These are phyloP conservation scores for Galerina sulciceps DNA, from an alignment of 768 basidiomycete genomes.

Conservation along the genomic window DNA sequence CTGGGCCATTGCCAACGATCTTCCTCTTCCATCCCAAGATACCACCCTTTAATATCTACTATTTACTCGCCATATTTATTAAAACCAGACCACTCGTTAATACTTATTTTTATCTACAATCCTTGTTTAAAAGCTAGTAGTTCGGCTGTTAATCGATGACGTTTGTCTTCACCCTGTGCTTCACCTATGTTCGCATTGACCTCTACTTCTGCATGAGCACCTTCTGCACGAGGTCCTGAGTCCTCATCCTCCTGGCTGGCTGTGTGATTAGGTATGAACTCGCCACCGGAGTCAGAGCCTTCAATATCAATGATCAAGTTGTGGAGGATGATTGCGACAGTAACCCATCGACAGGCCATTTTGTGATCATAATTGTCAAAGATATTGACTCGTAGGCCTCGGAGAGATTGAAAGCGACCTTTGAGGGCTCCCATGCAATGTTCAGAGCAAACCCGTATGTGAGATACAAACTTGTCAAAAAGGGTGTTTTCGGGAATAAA, in stretches of 20 bases:
- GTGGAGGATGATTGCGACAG: slow-evolving; percentile 36
- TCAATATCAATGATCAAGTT: slow-evolving; percentile 38
- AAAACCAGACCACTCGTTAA: neutral
- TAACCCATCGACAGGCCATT: slow-evolving; percentile 32
- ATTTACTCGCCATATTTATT: neutral
- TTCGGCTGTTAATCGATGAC: neutral
- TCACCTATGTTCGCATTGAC: neutral
- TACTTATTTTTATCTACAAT: neutral
- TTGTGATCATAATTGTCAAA: slow-evolving; percentile 27
- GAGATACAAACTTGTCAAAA: slow-evolving; percentile 31
- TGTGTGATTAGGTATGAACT: slow-evolving; percentile 14
- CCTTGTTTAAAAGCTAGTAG: neutral
- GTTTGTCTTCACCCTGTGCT: neutral
- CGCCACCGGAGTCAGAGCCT: slow-evolving; percentile 17
- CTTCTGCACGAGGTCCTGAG: neutral
- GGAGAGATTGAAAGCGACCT: slow-evolving; percentile 35
- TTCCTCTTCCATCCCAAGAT: no score
- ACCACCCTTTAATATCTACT: no score
- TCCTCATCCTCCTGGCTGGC: slow-evolving; percentile 1
- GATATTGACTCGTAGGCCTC: slow-evolving; percentile 31
- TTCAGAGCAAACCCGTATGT: slow-evolving; percentile 36
- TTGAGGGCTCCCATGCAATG: slow-evolving; percentile 42
- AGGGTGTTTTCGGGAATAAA: slow-evolving; percentile 25
- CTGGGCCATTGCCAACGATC: no score
- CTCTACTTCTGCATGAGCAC: slow-evolving; percentile 1